phyloP scores from a whole-genome alignment of 352 stramenopile genomes.

The Peronospora farinosa region DNA sequence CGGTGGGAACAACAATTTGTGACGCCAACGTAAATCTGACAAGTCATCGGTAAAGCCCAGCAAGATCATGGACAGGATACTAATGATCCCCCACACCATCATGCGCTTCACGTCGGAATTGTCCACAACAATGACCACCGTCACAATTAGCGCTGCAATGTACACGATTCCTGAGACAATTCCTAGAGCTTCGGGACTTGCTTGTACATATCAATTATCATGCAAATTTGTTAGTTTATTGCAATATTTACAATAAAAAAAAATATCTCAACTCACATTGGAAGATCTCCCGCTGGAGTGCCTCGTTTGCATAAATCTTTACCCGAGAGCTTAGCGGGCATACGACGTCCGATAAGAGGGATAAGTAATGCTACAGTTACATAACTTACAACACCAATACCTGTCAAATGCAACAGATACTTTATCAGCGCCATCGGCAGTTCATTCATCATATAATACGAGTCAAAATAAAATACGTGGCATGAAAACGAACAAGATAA shows the following conservation, averaged over 20 bases:
- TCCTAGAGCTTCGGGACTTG: constrained; percentile 79
- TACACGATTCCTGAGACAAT: constrained; percentile 86
- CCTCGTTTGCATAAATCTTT: constrained; percentile 92
- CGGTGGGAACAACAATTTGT: constrained; percentile 96
- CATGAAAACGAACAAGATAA: too few relatives aligned
- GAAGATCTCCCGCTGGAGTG: constrained; percentile 77
- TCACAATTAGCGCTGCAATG: constrained; percentile 63
- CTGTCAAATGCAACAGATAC: constrained; percentile 44
- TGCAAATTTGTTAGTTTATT: too few relatives aligned
- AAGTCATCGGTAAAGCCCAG: constrained; percentile 94
- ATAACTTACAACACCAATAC: constrained; percentile 56
- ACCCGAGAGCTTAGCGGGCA: constrained; percentile 82
- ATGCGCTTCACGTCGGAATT: constrained; percentile 62
- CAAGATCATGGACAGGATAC: constrained; percentile 89
- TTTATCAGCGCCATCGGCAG: constrained; percentile 31
- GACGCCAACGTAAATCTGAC: constrained; percentile 91
- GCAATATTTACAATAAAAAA: too few relatives aligned
- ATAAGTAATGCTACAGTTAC: constrained; percentile 57
- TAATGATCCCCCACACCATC: constrained; percentile 78
- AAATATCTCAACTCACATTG: constrained; percentile 55
- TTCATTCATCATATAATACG: neutral
- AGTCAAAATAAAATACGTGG: too few relatives aligned
- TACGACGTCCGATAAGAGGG: constrained; percentile 41
- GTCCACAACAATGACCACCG: constrained; percentile 61
- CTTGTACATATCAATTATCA: too few relatives aligned